Evolutionary conservation across 192 early-diverging fungal species (phyloP).

Genomic region (Coemansia sp.): DNA sequence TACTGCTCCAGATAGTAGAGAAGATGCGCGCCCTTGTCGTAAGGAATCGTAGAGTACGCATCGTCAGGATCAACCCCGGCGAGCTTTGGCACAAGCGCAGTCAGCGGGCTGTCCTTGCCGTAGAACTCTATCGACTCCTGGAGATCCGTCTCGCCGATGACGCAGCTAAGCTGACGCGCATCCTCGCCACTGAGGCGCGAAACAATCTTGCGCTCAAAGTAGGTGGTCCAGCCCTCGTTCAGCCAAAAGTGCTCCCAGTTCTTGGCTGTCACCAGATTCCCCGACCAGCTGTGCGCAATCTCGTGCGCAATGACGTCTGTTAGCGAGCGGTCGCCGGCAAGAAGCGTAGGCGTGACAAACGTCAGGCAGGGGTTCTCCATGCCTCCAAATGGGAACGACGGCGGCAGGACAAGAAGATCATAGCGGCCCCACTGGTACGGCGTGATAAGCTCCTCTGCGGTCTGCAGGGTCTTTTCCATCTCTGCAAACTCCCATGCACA

Average conservation of each 20-base stretch:
- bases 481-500: conserved; percentile 94
- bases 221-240: conserved; percentile 96
- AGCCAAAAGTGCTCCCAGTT: conserved; percentile 89
- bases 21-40: conserved; percentile 97
- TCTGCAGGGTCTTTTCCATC: conserved; percentile 66
- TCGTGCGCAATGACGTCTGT: conserved; percentile 97
- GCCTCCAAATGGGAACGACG: conserved; percentile 84
- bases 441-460: conserved; percentile 73
- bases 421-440: conserved; percentile 97
- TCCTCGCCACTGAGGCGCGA: conserved; percentile 77
- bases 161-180: conserved; percentile 77
- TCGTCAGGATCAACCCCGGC: conserved; percentile 81
- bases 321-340: conserved; percentile 91
- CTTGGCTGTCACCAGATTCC: conserved; percentile 79
- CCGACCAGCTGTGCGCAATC: conserved; percentile 89
- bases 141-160: conserved; percentile 79
- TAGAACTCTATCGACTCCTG: conserved; percentile 68
- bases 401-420: conserved; percentile 87
- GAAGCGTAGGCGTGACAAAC: conserved; percentile 95
- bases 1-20: conserved; percentile 89
- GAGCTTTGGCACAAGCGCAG: conserved; percentile 73
- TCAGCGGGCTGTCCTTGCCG: conserved; percentile 65
- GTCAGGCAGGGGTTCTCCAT: conserved; percentile 99
- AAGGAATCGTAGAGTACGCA: conserved; percentile 76
- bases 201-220: conserved; percentile 89